Base-by-base conservation (phyloP, 805 yeast species). In the Torulaspora microellipsoides region DNA sequence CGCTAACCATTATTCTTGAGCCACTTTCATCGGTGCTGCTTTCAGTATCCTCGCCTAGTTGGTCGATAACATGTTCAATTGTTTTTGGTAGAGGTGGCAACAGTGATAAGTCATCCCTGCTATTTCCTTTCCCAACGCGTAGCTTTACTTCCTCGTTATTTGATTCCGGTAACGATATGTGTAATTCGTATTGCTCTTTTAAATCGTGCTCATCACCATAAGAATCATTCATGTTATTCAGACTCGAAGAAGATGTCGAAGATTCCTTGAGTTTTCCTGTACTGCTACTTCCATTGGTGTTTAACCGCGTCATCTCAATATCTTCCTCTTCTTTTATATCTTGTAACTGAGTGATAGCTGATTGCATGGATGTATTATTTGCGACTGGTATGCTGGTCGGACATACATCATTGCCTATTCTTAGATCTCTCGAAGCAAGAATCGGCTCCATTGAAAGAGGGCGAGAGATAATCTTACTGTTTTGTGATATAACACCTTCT, bases 241-340 rank as follows among this genome's bases (percentile, higher is more conserved):
- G 27, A 10, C 20, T 14, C 27, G n/a, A 27, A 15, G 40, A 34
- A 14, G 31, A 23, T 34, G 33, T 13, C 2, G 39, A 29, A 7
- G 38, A 20, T 28, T 23, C 38, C 15, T 17, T 20, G 20, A 23
- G 28, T 28, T 36, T 38, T n/a, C 34, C 31, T 10, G 11, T 25
- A 20, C 43, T 31, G 17, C 36, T 27, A 20, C 31, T 41, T 8
- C 25, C 31, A 14, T 20, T 38, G n/a, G 28, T 36, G 32, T 35
- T 34, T 31, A 45, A 27, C 30, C 47, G 38, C 15, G 42, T 47
- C 13, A 47, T 15, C 23, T 46, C 53, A 14, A 46, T 32, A 38
- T 52, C 57, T 10, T 55, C 60, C 33, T 57, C 62, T 45, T 59
- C 64, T 45, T 57, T 55, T 4, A 56, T 58, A 36, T 56, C 61